Evolutionary conservation across 108 stramenopile genomes (phyloP).

Genomic region (Pseudonitzschia delicatissima): DNA sequence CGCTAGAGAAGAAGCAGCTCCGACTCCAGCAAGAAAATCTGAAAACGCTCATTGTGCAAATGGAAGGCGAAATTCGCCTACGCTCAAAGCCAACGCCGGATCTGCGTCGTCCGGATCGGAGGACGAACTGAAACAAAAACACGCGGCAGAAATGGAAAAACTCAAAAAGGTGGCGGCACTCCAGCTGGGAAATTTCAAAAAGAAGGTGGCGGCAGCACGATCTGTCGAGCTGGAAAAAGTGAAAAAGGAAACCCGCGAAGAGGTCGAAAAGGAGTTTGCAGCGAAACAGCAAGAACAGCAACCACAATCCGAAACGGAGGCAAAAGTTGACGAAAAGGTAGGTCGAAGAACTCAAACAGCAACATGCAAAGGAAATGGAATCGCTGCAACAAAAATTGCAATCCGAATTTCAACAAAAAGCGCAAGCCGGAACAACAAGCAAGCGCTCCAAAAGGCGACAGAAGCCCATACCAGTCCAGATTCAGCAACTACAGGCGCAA

Average conservation of each 20-base stretch:
- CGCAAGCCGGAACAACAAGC: not conserved
- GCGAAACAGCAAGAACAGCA: slow-evolving; percentile 14
- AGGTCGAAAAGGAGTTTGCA: slow-evolving; percentile 15
- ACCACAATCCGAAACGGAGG: slow-evolving; percentile 1
- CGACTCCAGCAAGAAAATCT: slow-evolving; percentile 1
- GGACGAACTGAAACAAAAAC: slow-evolving; percentile 32
- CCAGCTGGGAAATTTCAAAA: slow-evolving; percentile 49
- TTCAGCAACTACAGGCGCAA: slow-evolving; percentile 29
- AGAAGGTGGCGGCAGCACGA: slow-evolving; percentile 53
- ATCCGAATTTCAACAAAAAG: slow-evolving; percentile 7
- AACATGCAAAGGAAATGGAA: slow-evolving; percentile 29
- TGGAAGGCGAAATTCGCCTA: slow-evolving; percentile 18
- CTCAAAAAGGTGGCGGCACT: slow-evolving; percentile 43
- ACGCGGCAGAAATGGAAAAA: slow-evolving; percentile 36
- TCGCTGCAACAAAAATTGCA: slow-evolving; percentile 11
- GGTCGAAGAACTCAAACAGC: slow-evolving; percentile 14
- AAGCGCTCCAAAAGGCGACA: slow-evolving; percentile 4
- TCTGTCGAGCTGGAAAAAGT: slow-evolving; percentile 46
- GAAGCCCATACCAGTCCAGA: slow-evolving; percentile 7
- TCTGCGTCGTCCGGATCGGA: slow-evolving; percentile 34
- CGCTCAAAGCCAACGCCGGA: slow-evolving; percentile 14
- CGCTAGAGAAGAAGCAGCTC: too few species aligned
- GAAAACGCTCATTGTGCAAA: slow-evolving; percentile 10
- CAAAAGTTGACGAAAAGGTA: slow-evolving; percentile 4
- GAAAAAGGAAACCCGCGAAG: slow-evolving; percentile 38